phyloP scores from a whole-genome alignment of 2,329 filamentous ascomycete species.

The Cordyceps farinosa region DNA sequence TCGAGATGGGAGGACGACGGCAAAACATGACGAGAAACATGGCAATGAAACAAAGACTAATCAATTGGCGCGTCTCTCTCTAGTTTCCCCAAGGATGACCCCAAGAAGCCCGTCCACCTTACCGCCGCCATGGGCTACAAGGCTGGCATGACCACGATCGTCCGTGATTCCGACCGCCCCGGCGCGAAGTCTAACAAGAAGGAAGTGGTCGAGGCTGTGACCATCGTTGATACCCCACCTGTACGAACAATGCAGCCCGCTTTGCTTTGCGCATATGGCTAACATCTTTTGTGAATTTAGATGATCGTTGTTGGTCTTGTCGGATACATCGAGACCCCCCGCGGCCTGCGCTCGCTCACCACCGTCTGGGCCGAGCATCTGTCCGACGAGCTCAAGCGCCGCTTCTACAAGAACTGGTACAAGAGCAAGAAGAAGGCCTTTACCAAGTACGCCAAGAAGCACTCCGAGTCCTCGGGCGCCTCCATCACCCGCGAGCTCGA shows the following conservation, averaged over 20 bases:
- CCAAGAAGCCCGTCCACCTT: conserved; percentile 99
- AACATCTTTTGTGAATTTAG: conserved; percentile 62
- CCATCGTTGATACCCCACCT: conserved; percentile 88
- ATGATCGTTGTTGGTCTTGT: conserved; percentile 99
- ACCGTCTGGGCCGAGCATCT: conserved; percentile 99
- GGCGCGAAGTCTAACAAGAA: conserved; percentile 99
- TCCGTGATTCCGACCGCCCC: conserved; percentile 97
- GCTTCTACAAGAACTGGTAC: conserved; percentile 99
- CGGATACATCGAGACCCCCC: conserved; percentile 99
- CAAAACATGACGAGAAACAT: neutral
- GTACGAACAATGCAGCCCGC: conserved; percentile 85
- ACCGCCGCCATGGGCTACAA: conserved; percentile 99
- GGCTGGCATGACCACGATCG: conserved; percentile 99
- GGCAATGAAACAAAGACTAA: conserved; percentile 24
- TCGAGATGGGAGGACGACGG: conserved; percentile 4
- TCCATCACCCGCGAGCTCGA: conserved; percentile 96
- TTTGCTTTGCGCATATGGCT: conserved; percentile 71
- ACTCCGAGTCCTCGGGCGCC: conserved; percentile 87
- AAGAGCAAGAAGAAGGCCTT: conserved; percentile 99
- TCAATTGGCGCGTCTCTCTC: conserved; percentile 23
- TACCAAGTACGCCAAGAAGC: conserved; percentile 99
- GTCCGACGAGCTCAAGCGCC: conserved; percentile 96
- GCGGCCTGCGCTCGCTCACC: conserved; percentile 97
- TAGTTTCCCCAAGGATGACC: conserved; percentile 99
- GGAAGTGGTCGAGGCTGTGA: conserved; percentile 86